These are phyloP conservation scores for Punctularia strigosozonata DNA, from an alignment of 768 basidiomycete genomes.

Conservation along the genomic window DNA sequence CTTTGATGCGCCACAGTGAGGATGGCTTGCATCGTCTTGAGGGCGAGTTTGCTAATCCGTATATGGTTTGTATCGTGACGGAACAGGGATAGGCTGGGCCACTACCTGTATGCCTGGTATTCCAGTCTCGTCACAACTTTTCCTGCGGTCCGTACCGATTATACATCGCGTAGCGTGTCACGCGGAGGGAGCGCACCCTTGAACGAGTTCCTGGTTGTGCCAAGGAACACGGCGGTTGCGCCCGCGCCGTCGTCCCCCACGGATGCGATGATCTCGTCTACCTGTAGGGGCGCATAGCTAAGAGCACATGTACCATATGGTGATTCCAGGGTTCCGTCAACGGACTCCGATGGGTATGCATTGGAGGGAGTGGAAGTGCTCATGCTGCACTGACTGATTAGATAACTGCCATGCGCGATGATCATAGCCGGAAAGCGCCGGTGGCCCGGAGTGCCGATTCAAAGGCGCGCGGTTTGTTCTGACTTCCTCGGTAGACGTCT, in stretches of 20 bases:
- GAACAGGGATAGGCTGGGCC: too few relatives aligned
- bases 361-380: conserved; percentile 3
- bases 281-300: conserved; percentile 47
- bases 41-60: conserved; percentile 63
- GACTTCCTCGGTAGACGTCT: too few relatives aligned
- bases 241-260: conserved; percentile 58
- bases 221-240: conserved; percentile 68
- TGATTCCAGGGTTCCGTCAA: conserved; percentile 28
- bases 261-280: conserved; percentile 42
- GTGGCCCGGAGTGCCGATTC: too few relatives aligned
- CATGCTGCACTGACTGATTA: too few relatives aligned
- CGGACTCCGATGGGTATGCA: conserved; percentile 20
- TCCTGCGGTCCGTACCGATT: conserved; percentile 31
- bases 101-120: conserved; percentile 82
- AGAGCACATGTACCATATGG: conserved; percentile 42
- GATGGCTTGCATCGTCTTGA: conserved; percentile 64
- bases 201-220: conserved; percentile 80
- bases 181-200: conserved; percentile 36
- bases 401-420: too few relatives aligned
- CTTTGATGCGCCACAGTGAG: conserved; percentile 31
- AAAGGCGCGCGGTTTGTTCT: too few relatives aligned
- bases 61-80: too few relatives aligned
- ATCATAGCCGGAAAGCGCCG: too few relatives aligned
- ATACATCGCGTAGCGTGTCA: conserved; percentile 4
- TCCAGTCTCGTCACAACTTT: conserved; percentile 62